Base-by-base conservation (phyloP, 1,139 yeast species). In the Suhomyces chickasaworum region DNA sequence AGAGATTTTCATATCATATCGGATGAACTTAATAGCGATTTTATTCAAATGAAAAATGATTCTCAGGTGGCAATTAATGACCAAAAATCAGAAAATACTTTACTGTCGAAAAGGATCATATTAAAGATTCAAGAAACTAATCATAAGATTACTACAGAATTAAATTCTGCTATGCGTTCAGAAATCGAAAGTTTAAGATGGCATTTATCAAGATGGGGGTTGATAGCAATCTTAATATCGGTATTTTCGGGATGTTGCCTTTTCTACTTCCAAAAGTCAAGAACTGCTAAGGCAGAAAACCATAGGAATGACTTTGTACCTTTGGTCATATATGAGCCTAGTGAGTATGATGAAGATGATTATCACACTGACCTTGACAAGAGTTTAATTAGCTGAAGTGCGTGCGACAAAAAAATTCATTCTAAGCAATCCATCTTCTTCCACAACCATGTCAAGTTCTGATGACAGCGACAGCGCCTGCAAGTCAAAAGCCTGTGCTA, bases 181-280 rank as follows among this genome's bases (percentile, higher is more conserved):
- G 95, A 89, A 50, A 87, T 90, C 51, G 99, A 93, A 65, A 82
- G 85, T 50, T 75, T 91, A 52, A 75, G 98, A 58, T 93, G 99
- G 99, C 91, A 89, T 63, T 82, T 93, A 38, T 90, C 97, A 4
- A 75, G 97, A 48, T 81, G 95, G 66, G 97, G 98, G 25, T 69
- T 87, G 29, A 69, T 84, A 30, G 84, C 89, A 6, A 83, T 86
- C 37, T 59, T 75, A 42, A 62, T 71, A 2, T 64, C 71, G 18
- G 69, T 75, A 3, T 73, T 74, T 45, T 63, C 73, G 18, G 77
- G 73, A 7, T 71, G 76, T 52, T 64, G 73, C n/a, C 60, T 67
- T n/a, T 73, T 71, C 53, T 73, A 71, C 52, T 59, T 68, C n/a
- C 66, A 65, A 48, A 68, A 64, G 53, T 58, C 62, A 13, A 64